Evolutionary conservation across 148 eudicot species (phyloP).

Genomic region (Polygonum aviculare): DNA sequence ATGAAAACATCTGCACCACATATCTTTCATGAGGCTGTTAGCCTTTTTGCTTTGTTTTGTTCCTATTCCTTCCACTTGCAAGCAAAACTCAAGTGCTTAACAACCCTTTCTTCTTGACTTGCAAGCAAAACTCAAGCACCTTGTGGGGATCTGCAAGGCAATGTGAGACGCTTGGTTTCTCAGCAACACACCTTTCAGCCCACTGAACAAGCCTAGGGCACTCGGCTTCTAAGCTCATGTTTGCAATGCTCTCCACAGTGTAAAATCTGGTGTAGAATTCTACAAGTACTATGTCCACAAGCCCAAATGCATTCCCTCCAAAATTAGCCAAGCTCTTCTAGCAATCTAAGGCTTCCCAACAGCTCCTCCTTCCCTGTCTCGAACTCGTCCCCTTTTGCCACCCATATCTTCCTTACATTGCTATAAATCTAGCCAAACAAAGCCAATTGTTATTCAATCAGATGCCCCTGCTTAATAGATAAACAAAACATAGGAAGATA

Average conservation of each 20-base stretch:
- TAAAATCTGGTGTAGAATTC: slow-evolving; percentile 11
- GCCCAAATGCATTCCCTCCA: slow-evolving; percentile 12
- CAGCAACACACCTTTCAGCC: slow-evolving; percentile 15
- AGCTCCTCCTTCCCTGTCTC: slow-evolving; percentile 4
- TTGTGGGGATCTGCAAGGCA: slow-evolving; percentile 10
- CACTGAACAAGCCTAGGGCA: slow-evolving; percentile 14
- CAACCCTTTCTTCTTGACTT: background rate
- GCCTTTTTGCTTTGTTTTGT: background rate
- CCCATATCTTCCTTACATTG: background rate
- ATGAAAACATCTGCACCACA: background rate
- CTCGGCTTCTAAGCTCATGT: slow-evolving; percentile 1
- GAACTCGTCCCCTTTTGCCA: slow-evolving; percentile 2
- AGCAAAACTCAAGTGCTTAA: background rate
- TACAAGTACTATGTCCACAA: background rate
- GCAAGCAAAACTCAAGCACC: background rate
- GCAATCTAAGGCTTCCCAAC: background rate
- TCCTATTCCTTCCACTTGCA: background rate
- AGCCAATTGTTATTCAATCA: background rate
- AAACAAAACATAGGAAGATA: background rate
- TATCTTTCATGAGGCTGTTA: slow-evolving; percentile 3
- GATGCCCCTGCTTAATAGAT: background rate
- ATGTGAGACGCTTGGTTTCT: slow-evolving; percentile 3
- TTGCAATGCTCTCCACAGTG: slow-evolving; percentile 1
- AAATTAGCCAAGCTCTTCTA: slow-evolving; percentile 18
- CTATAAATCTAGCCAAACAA: slow-evolving; percentile 2